phyloP scores from a whole-genome alignment of 2,329 filamentous ascomycete species.

The Botryosphaeria agaves region DNA sequence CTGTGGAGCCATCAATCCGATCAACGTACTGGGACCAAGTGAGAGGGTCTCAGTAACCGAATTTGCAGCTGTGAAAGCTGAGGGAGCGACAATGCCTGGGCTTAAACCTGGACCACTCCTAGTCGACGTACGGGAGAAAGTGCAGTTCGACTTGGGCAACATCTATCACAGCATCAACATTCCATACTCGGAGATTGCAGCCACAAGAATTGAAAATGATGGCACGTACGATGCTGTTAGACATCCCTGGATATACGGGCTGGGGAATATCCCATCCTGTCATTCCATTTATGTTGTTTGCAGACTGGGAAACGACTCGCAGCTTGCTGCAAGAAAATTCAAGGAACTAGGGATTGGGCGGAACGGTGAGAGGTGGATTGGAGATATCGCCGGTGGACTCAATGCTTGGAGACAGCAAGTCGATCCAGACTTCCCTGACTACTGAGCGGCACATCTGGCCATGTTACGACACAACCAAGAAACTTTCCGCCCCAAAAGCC shows the following conservation, averaged over 20 bases:
- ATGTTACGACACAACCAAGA: too few relatives aligned
- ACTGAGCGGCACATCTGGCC: too few relatives aligned
- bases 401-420: slow-evolving; percentile 54
- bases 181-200: slow-evolving; percentile 40
- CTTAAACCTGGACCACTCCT: too few relatives aligned
- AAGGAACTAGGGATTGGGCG: slow-evolving; percentile 40
- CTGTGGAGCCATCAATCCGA: slow-evolving; percentile 47
- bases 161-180: slow-evolving; percentile 62
- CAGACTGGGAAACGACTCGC: slow-evolving; percentile 62
- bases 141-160: slow-evolving; percentile 67
- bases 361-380: slow-evolving; percentile 40
- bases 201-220: slow-evolving; percentile 1
- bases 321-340: slow-evolving; percentile 47
- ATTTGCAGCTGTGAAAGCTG: slow-evolving; percentile 25
- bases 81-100: background rate
- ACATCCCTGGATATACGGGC: too few relatives aligned
- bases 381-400: slow-evolving; percentile 56
- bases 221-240: too few relatives aligned
- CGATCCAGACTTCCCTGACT: slow-evolving; percentile 41
- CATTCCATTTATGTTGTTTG: slow-evolving; percentile 47
- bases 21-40: slow-evolving; percentile 38
- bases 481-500: too few relatives aligned
- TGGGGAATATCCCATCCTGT: background rate
- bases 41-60: slow-evolving; percentile 51
- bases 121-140: slow-evolving; percentile 69